Evolutionary conservation across 106 monocot species (phyloP).

Genomic region (Narthecium ossifragum): DNA sequence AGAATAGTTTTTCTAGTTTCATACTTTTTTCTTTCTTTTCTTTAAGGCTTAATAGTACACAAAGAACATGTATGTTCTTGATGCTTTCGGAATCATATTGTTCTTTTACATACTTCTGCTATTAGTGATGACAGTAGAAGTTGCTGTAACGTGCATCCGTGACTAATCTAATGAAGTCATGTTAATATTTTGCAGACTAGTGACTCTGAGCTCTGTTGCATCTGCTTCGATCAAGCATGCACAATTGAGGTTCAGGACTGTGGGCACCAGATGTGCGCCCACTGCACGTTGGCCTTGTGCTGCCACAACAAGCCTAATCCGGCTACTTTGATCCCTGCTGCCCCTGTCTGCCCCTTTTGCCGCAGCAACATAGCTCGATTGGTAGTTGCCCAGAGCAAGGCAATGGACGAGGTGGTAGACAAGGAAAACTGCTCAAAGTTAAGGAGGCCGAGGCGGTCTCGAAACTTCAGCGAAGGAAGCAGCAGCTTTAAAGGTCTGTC

Average conservation of each 20-base stretch:
- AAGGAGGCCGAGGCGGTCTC: constrained; percentile 8
- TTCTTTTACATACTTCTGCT: no score
- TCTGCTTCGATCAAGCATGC: constrained; percentile 19
- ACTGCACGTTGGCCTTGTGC: constrained; percentile 19
- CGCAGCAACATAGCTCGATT: constrained; percentile 15
- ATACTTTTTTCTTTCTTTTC: neutral
- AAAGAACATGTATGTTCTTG: no score
- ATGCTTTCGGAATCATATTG: no score
- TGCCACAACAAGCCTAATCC: constrained; percentile 16
- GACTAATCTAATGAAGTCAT: neutral
- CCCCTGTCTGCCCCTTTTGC: constrained; percentile 24
- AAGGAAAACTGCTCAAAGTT: constrained; percentile 6
- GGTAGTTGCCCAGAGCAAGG: constrained; percentile 3
- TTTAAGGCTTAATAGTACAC: no score
- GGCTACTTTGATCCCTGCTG: neutral
- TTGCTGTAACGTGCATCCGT: no score
- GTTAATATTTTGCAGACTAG: constrained; percentile 1
- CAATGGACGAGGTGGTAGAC: neutral
- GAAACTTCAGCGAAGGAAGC: constrained; percentile 23
- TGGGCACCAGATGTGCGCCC: constrained; percentile 23
- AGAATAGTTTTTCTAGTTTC: neutral
- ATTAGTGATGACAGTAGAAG: no score
- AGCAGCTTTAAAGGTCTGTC: constrained; percentile 33
- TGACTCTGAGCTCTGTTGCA: constrained; percentile 16
- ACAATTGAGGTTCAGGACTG: constrained; percentile 22